Evolutionary conservation across 2,329 filamentous ascomycete species (phyloP).

Genomic region (Onygena corvina): DNA sequence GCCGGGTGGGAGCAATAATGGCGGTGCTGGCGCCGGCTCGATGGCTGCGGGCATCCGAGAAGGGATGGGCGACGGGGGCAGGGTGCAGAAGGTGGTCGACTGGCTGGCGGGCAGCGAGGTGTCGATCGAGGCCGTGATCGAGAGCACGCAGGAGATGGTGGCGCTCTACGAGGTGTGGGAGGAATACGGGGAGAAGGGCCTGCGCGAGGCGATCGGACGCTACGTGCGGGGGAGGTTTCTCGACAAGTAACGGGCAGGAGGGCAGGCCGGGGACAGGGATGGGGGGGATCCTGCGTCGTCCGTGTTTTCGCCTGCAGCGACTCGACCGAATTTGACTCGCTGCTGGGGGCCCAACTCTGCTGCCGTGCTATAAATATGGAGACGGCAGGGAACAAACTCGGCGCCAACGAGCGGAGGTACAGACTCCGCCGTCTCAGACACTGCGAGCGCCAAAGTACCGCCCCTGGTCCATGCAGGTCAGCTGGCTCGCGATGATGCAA

Average conservation of each 20-base stretch:
- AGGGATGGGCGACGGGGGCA: conserved; percentile 23
- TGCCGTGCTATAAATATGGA: too few relatives aligned
- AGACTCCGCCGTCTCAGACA: background rate
- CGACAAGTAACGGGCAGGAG: conserved; percentile 38
- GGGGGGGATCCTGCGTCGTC: too few relatives aligned
- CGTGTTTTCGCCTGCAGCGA: too few relatives aligned
- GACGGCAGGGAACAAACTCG: background rate
- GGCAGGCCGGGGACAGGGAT: background rate
- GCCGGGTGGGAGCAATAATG: background rate
- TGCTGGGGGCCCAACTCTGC: too few relatives aligned
- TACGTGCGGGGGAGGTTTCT: conserved; percentile 50
- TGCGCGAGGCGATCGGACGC: conserved; percentile 51
- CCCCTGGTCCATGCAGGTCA: background rate
- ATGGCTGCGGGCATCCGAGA: conserved; percentile 28
- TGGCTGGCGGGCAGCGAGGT: conserved; percentile 70
- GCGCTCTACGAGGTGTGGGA: conserved; percentile 74
- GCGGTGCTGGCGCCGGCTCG: conserved; percentile 1
- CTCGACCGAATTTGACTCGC: too few relatives aligned
- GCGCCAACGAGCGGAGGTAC: background rate
- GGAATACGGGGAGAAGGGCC: conserved; percentile 51
- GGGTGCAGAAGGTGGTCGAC: conserved; percentile 54
- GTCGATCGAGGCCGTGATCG: conserved; percentile 72
- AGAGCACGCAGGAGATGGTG: conserved; percentile 83
- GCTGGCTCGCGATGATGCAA: conserved; percentile 7
- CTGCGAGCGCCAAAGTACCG: background rate